These are phyloP conservation scores for Penicillium psychrofluorescens DNA, from an alignment of 495 filamentous ascomycete species.

Conservation along the genomic window DNA sequence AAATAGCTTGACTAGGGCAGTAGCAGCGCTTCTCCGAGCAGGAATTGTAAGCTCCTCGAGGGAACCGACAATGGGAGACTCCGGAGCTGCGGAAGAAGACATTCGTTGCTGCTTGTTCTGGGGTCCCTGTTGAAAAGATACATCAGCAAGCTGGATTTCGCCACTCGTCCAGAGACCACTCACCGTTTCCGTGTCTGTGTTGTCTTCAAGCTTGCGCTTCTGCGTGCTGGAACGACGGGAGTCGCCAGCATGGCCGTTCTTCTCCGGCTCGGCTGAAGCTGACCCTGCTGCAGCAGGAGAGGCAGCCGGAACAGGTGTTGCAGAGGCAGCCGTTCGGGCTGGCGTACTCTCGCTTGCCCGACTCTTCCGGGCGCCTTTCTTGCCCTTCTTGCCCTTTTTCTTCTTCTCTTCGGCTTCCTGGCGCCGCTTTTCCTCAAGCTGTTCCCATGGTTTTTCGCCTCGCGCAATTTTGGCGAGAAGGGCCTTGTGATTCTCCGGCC, in stretches of 20 bases:
- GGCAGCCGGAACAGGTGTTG: slow-evolving; percentile 19
- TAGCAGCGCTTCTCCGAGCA: slow-evolving; percentile 44
- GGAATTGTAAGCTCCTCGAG: slow-evolving; percentile 38
- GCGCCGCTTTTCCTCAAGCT: slow-evolving; percentile 47
- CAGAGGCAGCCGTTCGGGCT: slow-evolving; percentile 21
- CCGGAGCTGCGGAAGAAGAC: slow-evolving; percentile 23
- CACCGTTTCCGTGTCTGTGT: slow-evolving; percentile 28
- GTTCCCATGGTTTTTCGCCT: slow-evolving; percentile 85
- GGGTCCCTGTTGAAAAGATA: slow-evolving; percentile 20
- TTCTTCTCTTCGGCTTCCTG: slow-evolving; percentile 44
- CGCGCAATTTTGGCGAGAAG: slow-evolving; percentile 64
- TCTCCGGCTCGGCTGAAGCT: slow-evolving; percentile 24
- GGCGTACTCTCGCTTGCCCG: slow-evolving; percentile 35
- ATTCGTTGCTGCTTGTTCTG: slow-evolving; percentile 35
- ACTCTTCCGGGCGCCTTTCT: slow-evolving; percentile 34
- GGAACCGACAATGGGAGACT: slow-evolving; percentile 9
- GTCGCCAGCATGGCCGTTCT: slow-evolving; percentile 20
- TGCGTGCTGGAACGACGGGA: slow-evolving; percentile 27
- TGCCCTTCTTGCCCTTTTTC: slow-evolving; percentile 39
- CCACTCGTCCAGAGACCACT: slow-evolving; percentile 2
- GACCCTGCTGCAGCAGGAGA: slow-evolving; percentile 14
- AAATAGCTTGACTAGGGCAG: slow-evolving; percentile 46
- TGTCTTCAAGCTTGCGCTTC: slow-evolving; percentile 40
- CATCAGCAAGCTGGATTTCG: slow-evolving; percentile 3
- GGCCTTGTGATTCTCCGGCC: slow-evolving; percentile 69